These are phyloP conservation scores for Termitomyces sp. DNA, from an alignment of 768 basidiomycete species.

Conservation along the genomic window DNA sequence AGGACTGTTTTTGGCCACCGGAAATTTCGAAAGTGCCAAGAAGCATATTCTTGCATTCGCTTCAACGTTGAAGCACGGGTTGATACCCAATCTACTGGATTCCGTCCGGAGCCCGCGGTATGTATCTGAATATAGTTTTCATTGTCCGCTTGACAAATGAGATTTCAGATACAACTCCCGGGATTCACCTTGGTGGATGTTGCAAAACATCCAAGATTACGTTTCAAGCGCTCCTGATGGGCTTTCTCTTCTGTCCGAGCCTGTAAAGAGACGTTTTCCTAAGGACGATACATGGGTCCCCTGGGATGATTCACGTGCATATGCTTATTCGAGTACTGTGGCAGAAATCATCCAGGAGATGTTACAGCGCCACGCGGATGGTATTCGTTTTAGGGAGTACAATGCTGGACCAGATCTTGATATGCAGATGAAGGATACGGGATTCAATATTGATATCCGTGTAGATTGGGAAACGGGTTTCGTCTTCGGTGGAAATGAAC, in stretches of 20 bases:
- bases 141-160: background rate
- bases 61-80: slow-evolving; percentile 89
- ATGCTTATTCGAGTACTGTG: slow-evolving; percentile 72
- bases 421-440: slow-evolving; percentile 89
- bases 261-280: slow-evolving; percentile 91
- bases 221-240: slow-evolving; percentile 81
- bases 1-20: slow-evolving; percentile 91
- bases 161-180: slow-evolving; percentile 81
- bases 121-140: slow-evolving; percentile 11
- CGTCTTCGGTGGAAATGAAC: slow-evolving; percentile 77
- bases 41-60: slow-evolving; percentile 91
- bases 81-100: slow-evolving; percentile 95
- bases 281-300: slow-evolving; percentile 89
- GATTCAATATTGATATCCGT: slow-evolving; percentile 88
- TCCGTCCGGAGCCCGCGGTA: slow-evolving; percentile 81
- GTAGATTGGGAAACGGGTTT: slow-evolving; percentile 98
- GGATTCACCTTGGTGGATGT: slow-evolving; percentile 99
- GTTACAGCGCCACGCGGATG: slow-evolving; percentile 86
- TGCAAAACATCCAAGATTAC: slow-evolving; percentile 98
- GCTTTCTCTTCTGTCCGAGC: slow-evolving; percentile 68
- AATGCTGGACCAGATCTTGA: slow-evolving; percentile 98
- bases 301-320: slow-evolving; percentile 85
- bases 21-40: slow-evolving; percentile 80
- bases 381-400: slow-evolving; percentile 92
- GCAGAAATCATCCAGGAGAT: slow-evolving; percentile 98